Conservation (phyloP, 257 asterid species). For the Petrea volubilis region DNA sequence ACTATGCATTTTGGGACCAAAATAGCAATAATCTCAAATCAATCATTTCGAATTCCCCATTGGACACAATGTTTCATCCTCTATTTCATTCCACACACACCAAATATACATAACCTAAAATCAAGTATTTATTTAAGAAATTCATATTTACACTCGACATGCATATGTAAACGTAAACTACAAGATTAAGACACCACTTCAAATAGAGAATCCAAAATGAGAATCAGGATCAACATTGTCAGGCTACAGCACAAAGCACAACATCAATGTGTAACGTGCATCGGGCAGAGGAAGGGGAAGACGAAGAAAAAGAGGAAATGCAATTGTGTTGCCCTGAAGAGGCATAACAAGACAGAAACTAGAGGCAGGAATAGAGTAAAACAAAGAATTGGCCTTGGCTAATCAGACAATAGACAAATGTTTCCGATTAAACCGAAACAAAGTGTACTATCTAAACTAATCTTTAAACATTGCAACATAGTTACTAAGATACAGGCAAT, state of each 20-base stretch:
- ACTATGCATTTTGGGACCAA: too few relatives aligned
- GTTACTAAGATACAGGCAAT: conserved; percentile 19
- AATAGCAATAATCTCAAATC: too few relatives aligned
- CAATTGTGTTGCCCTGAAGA: background rate
- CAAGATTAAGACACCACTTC: too few relatives aligned
- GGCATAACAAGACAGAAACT: background rate
- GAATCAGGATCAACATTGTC: background rate
- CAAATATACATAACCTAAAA: too few relatives aligned
- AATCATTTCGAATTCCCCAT: too few relatives aligned
- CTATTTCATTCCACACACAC: too few relatives aligned
- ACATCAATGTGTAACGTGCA: background rate
- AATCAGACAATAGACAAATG: background rate
- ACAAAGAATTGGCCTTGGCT: background rate
- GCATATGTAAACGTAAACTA: too few relatives aligned
- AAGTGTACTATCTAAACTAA: background rate
- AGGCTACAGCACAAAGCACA: background rate
- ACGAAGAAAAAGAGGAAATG: background rate
- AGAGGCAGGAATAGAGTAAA: background rate
- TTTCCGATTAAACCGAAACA: background rate
- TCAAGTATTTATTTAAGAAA: too few relatives aligned
- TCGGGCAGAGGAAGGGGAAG: too few relatives aligned
- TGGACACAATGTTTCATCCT: too few relatives aligned
- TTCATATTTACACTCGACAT: too few relatives aligned
- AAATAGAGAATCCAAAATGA: too few relatives aligned
- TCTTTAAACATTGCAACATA: background rate